phyloP scores from a whole-genome alignment of 306 rosid genomes.

The Fagus sylvatica region DNA sequence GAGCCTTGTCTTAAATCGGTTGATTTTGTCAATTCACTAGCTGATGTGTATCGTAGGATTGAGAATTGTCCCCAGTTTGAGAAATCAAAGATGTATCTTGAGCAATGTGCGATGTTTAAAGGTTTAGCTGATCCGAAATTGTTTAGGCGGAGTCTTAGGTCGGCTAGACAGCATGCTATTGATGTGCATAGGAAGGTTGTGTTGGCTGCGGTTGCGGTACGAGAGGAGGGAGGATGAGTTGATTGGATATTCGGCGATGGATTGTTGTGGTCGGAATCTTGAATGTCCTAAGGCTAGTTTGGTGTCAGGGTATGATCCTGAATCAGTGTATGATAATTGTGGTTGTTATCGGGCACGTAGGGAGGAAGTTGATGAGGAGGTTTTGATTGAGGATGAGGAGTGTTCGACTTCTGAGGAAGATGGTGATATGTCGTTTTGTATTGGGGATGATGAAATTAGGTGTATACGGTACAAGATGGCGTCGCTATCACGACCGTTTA shows the following conservation, averaged over 20 bases:
- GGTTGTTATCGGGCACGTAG: slow-evolving; percentile 29
- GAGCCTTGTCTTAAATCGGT: slow-evolving; percentile 49
- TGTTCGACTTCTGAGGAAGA: slow-evolving; percentile 66
- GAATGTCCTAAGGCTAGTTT: slow-evolving; percentile 74
- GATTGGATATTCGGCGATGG: slow-evolving; percentile 53
- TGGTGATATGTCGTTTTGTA: slow-evolving; percentile 61
- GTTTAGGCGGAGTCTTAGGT: slow-evolving; percentile 67
- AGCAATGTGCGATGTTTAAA: slow-evolving; percentile 60
- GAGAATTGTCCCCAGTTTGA: slow-evolving; percentile 55
- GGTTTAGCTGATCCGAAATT: slow-evolving; percentile 57
- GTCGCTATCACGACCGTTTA: slow-evolving; percentile 62
- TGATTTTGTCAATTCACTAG: slow-evolving; percentile 49
- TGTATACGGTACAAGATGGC: slow-evolving; percentile 65
- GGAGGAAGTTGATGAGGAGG: slow-evolving; percentile 8
- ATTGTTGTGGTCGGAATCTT: slow-evolving; percentile 64
- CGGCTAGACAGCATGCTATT: slow-evolving; percentile 74
- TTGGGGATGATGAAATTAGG: slow-evolving; percentile 67
- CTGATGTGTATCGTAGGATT: slow-evolving; percentile 43
- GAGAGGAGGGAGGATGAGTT: slow-evolving; percentile 88
- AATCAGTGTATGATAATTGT: slow-evolving; percentile 61
- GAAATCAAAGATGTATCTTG: slow-evolving; percentile 48
- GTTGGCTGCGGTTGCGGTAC: slow-evolving; percentile 66
- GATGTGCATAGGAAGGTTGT: slow-evolving; percentile 73
- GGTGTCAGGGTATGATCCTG: slow-evolving; percentile 62
- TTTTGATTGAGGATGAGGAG: slow-evolving; percentile 30